phyloP scores from a whole-genome alignment of 768 basidiomycete genomes.

The Suillus cothurnatus region DNA sequence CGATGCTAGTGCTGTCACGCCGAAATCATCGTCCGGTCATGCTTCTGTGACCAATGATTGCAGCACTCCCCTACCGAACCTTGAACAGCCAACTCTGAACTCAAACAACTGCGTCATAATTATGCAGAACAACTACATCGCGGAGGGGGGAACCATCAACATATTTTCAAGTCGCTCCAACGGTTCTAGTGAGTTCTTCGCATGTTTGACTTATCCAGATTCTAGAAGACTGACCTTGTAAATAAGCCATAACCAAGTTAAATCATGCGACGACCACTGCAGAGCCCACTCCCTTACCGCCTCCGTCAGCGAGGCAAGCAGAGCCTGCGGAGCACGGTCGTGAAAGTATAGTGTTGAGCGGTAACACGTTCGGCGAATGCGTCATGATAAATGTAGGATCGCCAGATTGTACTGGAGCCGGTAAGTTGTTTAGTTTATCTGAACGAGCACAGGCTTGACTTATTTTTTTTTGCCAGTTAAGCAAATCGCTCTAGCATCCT shows the following conservation, averaged over 20 bases:
- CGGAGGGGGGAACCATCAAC: neutral
- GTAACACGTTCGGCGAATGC: neutral
- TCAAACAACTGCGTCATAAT: neutral
- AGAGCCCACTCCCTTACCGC: neutral
- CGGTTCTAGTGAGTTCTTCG: neutral
- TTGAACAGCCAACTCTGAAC: neutral
- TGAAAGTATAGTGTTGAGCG: neutral
- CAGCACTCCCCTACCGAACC: neutral
- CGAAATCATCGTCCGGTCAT: neutral
- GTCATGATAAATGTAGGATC: conserved; percentile 1
- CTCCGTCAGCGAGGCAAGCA: neutral
- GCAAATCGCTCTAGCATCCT: neutral
- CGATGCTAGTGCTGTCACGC: neutral
- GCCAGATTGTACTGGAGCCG: neutral
- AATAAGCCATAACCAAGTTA: neutral
- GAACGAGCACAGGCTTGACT: neutral
- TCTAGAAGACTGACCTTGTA: neutral
- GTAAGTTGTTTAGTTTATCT: neutral
- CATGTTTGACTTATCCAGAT: neutral
- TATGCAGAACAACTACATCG: neutral
- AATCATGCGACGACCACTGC: neutral
- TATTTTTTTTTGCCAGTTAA: neutral
- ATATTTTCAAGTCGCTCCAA: neutral
- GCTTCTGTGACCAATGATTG: neutral
- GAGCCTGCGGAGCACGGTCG: neutral